Conservation (phyloP, 345 rosid genomes). For the Hirschfeldia incana region DNA sequence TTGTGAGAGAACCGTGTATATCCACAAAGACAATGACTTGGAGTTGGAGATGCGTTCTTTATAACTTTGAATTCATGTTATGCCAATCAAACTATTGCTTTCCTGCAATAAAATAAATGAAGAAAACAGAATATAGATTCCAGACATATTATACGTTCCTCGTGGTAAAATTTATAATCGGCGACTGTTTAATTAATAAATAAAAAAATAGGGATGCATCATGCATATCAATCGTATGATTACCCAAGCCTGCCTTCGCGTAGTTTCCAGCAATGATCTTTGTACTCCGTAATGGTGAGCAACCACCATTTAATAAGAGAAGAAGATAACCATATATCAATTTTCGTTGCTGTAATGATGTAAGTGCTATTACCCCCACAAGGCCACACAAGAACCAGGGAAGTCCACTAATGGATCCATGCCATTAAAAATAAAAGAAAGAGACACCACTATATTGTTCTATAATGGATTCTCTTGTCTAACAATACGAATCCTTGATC, state of each 20-base stretch:
- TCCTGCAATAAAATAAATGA: neutral
- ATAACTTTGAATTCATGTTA: neutral
- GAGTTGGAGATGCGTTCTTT: neutral
- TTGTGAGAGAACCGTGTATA: neutral
- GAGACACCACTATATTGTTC: constrained; percentile 1
- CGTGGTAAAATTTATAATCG: neutral
- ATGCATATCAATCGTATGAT: neutral
- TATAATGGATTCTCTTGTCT: constrained; percentile 13
- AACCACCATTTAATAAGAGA: constrained; percentile 9
- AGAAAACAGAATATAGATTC: neutral
- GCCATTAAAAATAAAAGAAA: constrained; percentile 2
- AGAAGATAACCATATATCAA: neutral
- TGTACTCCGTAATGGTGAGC: neutral
- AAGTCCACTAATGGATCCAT: constrained; percentile 18
- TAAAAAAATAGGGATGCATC: neutral
- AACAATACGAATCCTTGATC: neutral
- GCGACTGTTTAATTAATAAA: neutral
- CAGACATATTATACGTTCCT: constrained; percentile 22
- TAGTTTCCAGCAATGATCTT: neutral
- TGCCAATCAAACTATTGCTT: constrained; percentile 15
- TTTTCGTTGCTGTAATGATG: neutral
- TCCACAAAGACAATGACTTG: constrained; percentile 11
- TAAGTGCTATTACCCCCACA: constrained; percentile 19
- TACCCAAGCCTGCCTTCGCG: constrained; percentile 5
- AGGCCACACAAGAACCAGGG: neutral